Conservation (phyloP, 495 filamentous ascomycete genomes). For the Penicilliopsis zonata region DNA sequence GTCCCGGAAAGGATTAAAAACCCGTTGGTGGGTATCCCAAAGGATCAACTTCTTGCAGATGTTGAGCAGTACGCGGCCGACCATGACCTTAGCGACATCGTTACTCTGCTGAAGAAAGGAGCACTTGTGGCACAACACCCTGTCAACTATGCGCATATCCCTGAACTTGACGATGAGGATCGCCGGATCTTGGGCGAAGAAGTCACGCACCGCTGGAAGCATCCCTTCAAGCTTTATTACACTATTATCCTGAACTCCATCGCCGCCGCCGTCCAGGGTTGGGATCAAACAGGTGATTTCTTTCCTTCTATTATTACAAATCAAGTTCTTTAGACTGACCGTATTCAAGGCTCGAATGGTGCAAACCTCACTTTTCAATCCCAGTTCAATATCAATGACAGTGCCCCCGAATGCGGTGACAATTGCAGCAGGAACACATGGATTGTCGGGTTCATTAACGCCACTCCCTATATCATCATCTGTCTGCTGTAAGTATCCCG, state of each 20-base stretch:
- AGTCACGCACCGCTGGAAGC: constrained; percentile 49
- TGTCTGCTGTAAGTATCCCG: constrained; percentile 24
- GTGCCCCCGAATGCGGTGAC: constrained; percentile 26
- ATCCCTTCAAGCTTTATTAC: constrained; percentile 48
- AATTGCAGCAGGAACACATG: constrained; percentile 23
- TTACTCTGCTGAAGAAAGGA: constrained; percentile 41
- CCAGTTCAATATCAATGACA: constrained; percentile 28
- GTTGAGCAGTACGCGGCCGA: constrained; percentile 43
- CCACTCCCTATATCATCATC: constrained; percentile 29
- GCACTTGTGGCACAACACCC: constrained; percentile 59
- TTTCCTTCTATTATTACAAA: neutral
- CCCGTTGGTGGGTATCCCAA: constrained; percentile 44
- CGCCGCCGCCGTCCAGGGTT: constrained; percentile 55
- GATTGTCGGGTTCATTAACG: constrained; percentile 35
- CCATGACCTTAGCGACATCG: constrained; percentile 36
- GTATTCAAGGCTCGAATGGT: constrained; percentile 48
- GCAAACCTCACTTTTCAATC: constrained; percentile 57
- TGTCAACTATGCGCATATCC: constrained; percentile 35
- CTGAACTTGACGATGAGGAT: constrained; percentile 43
- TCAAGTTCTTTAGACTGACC: neutral
- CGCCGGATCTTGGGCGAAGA: constrained; percentile 42
- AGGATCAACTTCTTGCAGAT: constrained; percentile 35
- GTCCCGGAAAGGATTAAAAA: constrained; percentile 35
- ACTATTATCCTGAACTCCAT: constrained; percentile 61
- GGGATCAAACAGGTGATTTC: constrained; percentile 48